Conservation (phyloP, 148 eudicot species). For the Rhododendron molle region DNA sequence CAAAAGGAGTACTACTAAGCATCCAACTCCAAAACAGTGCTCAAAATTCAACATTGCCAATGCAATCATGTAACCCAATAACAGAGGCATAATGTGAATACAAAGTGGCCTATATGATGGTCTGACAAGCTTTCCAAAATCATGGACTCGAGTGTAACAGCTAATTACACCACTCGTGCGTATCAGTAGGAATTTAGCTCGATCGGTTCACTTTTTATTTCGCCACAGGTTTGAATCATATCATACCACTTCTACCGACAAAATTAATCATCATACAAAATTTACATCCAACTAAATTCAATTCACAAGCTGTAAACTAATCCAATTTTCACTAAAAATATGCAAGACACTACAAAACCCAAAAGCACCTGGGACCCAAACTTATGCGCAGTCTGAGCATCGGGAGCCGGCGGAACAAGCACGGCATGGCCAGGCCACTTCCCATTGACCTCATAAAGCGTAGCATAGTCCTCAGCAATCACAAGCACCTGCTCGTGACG, state of each 20-base stretch:
- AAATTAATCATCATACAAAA: not conserved
- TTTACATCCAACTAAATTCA: not conserved
- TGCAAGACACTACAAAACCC: not conserved
- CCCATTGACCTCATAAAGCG: constrained; percentile 70
- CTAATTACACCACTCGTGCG: not conserved
- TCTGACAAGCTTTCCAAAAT: not conserved
- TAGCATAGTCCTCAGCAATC: constrained; percentile 85
- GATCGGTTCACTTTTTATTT: not conserved
- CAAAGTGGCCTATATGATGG: not conserved
- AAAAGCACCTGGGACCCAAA: constrained; percentile 81
- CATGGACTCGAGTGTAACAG: not conserved
- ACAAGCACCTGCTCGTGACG: constrained; percentile 83
- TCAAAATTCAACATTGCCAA: not conserved
- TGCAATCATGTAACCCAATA: not conserved
- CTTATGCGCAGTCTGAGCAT: constrained; percentile 69
- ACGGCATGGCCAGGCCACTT: constrained; percentile 99
- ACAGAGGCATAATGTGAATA: no score
- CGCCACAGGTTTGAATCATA: not conserved
- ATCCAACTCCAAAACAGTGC: not conserved
- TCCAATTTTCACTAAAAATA: not conserved
- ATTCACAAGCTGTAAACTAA: not conserved
- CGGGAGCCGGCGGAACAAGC: constrained; percentile 74
- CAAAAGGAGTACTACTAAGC: not conserved
- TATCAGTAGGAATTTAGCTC: no score
- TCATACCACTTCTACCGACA: not conserved